Evolutionary conservation across 805 yeast species (phyloP).

Genomic region (Dipodascopsis uninucleata): DNA sequence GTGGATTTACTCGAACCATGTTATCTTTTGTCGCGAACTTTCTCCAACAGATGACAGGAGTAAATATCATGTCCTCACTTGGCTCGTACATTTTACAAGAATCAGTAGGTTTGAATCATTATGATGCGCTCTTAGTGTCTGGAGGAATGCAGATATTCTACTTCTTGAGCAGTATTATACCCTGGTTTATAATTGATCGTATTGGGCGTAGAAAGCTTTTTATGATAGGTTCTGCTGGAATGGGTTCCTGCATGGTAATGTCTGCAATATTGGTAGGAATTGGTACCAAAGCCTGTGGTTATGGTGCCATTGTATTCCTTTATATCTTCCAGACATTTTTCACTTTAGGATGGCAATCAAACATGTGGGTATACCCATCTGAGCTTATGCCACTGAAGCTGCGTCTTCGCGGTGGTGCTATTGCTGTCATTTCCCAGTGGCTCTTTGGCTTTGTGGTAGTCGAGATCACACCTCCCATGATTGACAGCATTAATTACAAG

Average conservation of each 20-base stretch:
- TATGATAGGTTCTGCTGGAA: slow-evolving; percentile 50
- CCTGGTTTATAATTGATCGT: slow-evolving; percentile 20
- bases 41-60: slow-evolving; percentile 45
- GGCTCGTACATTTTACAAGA: slow-evolving; percentile 28
- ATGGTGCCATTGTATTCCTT: slow-evolving; percentile 17
- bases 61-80: slow-evolving; percentile 30
- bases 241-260: slow-evolving; percentile 38
- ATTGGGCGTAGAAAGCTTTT: slow-evolving; percentile 66
- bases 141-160: slow-evolving; percentile 14
- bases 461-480: slow-evolving; percentile 52
- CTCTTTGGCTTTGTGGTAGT: slow-evolving; percentile 55
- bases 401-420: slow-evolving; percentile 52
- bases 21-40: slow-evolving; percentile 45
- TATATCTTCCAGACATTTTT: slow-evolving; percentile 19
- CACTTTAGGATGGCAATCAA: slow-evolving; percentile 28
- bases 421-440: slow-evolving; percentile 58
- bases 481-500: slow-evolving; percentile 48
- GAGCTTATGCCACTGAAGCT: slow-evolving; percentile 53
- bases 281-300: slow-evolving; percentile 13
- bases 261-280: slow-evolving; percentile 18
- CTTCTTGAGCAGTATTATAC: slow-evolving; percentile 14
- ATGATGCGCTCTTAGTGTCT: slow-evolving; percentile 12
- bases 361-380: slow-evolving; percentile 55
- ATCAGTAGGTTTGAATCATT: slow-evolving; percentile 10
- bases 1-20: slow-evolving; percentile 45